Evolutionary conservation across 2,329 filamentous ascomycete species (phyloP), one percentile per base, ranked within the genome.

Genomic region (Didymella arachidicola): DNA sequence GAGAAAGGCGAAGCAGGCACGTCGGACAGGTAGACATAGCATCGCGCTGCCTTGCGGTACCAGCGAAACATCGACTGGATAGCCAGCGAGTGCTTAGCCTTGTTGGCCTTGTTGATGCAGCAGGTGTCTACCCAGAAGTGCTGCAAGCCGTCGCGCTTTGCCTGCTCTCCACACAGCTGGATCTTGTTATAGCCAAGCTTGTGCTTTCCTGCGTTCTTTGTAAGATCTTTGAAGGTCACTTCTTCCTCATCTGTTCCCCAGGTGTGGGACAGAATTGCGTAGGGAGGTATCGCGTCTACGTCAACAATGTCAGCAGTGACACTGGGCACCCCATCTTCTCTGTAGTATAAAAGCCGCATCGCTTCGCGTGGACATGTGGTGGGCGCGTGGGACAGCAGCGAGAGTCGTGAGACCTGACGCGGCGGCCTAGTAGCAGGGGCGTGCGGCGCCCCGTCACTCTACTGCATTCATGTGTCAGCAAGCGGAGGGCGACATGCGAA

Each of bases 11-110:
- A 63, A 53, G 58, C 60, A 25, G 45, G 42, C 29, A 56, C 53
- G 27, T 56, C 38, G 2, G 45, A 27, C 6, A 56, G 29, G 14
- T 56, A 56, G 6, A 56, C 53, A 11, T 56, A 56, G 39, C 53
- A 56, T 48, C 10, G 11, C 1, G 19, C 46, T 11, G 53, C 29
- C n/a, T 38, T 39, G 10, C 30, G 27, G 19, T 56, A 56, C 53
- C 53, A 56, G 39, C 29, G 27, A 29, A 52, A 67, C 64, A 67
- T 67, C 18, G 64, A 63, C 27, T 50, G 58, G 27, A 65, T 65
- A 0, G 63, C 59, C 39, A 57, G 49, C 7, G 50, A 53, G 36
- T 27, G 32, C 32, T 49, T 32, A 38, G 46, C 46, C 19, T 22
- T 22, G 19, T 22, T 22, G 19, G 19, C 19, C 19, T 22, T 22